Evolutionary conservation across 768 basidiomycete species (phyloP).

Genomic region (Boletus vermiculosoides): DNA sequence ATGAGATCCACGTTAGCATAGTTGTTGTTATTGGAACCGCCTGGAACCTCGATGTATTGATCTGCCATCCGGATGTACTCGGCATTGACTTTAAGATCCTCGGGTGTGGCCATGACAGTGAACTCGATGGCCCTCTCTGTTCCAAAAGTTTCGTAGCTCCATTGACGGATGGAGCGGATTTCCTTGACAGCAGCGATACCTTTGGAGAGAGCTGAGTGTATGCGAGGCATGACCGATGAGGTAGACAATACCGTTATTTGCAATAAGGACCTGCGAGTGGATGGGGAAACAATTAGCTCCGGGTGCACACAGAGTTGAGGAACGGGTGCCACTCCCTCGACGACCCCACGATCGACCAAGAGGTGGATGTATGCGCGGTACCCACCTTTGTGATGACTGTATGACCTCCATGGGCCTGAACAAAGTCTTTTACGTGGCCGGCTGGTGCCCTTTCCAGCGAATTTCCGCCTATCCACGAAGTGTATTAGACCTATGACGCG

Average conservation of each 20-base stretch:
- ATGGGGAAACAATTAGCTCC: conserved; percentile 8
- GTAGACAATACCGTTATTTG: conserved; percentile 79
- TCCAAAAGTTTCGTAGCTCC: conserved; percentile 99
- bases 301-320: background rate
- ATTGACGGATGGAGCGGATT: conserved; percentile 97
- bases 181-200: conserved; percentile 99
- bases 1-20: conserved; percentile 99
- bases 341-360: conserved; percentile 5
- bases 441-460: conserved; percentile 80
- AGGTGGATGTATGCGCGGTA: conserved; percentile 18
- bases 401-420: conserved; percentile 88
- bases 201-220: conserved; percentile 34
- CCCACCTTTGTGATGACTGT: conserved; percentile 97
- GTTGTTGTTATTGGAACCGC: conserved; percentile 98
- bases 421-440: conserved; percentile 85
- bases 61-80: conserved; percentile 99
- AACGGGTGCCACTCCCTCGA: background rate
- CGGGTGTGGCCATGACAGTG: conserved; percentile 99
- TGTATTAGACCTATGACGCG: conserved; percentile 13
- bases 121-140: conserved; percentile 95
- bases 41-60: conserved; percentile 97
- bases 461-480: conserved; percentile 74
- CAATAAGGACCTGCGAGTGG: conserved; percentile 81
- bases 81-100: conserved; percentile 97
- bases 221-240: conserved; percentile 6